A percentile compares a stretch with the other conserved stretches of the same genome.
These are phyloP conservation scores for Berkeleyomyces basicola DNA, from an alignment of 2,329 filamentous ascomycete species.

Conservation along the genomic window DNA sequence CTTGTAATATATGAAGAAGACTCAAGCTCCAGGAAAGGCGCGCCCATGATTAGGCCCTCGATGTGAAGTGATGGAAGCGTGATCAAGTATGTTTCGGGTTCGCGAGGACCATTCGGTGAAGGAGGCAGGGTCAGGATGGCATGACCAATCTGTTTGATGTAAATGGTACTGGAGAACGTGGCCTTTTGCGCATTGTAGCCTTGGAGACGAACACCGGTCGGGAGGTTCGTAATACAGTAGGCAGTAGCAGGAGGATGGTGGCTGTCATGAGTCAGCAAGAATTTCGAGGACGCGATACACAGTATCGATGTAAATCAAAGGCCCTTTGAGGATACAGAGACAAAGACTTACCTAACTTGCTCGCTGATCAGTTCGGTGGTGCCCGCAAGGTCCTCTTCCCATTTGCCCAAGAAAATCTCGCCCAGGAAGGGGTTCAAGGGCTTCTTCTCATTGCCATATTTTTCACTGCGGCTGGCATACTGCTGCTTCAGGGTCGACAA, in stretches of 20 bases:
- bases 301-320: background rate
- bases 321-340: background rate
- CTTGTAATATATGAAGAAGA: constrained; percentile 71
- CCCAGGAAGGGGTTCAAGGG: constrained; percentile 91
- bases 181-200: constrained; percentile 96
- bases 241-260: constrained; percentile 93
- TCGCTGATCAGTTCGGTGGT: constrained; percentile 79
- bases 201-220: constrained; percentile 61
- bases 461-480: constrained; percentile 56
- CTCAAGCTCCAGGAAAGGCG: constrained; percentile 84
- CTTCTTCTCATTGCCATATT: constrained; percentile 87
- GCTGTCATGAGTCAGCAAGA: constrained; percentile 22
- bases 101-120: constrained; percentile 18
- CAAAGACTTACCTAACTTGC: constrained; percentile 54
- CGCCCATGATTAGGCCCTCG: constrained; percentile 73
- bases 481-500: constrained; percentile 84
- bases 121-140: constrained; percentile 60
- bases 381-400: constrained; percentile 59
- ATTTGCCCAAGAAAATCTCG: constrained; percentile 83
- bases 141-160: constrained; percentile 88
- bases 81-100: constrained; percentile 65
- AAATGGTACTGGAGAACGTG: constrained; percentile 83
- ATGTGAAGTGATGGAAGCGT: constrained; percentile 85
- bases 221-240: constrained; percentile 77
- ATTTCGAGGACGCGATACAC: background rate